Evolutionary conservation across 2,329 filamentous ascomycete genomes (phyloP), one percentile per base, ranked within the genome.

Genomic region (Xylaria digitata): DNA sequence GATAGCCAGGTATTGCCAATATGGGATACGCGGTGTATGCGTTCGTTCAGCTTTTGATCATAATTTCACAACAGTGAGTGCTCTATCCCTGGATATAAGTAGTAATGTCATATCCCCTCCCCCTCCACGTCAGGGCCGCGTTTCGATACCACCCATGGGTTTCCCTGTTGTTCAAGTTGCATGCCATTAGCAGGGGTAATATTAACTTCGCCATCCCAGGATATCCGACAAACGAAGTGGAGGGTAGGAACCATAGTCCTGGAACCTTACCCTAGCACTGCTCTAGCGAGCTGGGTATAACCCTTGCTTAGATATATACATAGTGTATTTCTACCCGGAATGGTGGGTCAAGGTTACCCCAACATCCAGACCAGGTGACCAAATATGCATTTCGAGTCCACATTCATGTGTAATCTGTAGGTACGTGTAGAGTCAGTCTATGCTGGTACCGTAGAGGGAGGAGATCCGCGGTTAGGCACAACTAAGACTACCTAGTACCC

Each of bases 241-340:
- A 70, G 67, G 67, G 67, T 68, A 50, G 65, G 67, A 68, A 70
- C 67, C 67, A 68, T 49, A 65, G 54, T 70, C 65, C 65, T 70
- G 67, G 67, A 70, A 67, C 67, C 57, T 42, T 46, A 67, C 54
- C 67, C 67, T 60, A 23, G 67, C 62, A 60, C 32, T 34, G 9
- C 32, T 9, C 32, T 34, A 37, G 34, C 34, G 34, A 63, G 58
- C 53, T 63, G 53, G 43, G 21, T n/a, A 45, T 40, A 21, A 62
- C 34, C 57, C 63, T 59, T 62, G 58, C 21, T 40, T 15, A 40
- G 9, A 40, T 40, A 40, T 40, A 61, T 46, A 30, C 50, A 37
- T 32, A 21, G 45, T 52, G 52, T 64, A 55, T 46, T 66, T 49
- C 43, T 60, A 30, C 23, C 58, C 66, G 55, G 37, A 60, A 59